Base-by-base conservation (phyloP, 2,329 filamentous ascomycete genomes). In the Aspergillus luchuensis region DNA sequence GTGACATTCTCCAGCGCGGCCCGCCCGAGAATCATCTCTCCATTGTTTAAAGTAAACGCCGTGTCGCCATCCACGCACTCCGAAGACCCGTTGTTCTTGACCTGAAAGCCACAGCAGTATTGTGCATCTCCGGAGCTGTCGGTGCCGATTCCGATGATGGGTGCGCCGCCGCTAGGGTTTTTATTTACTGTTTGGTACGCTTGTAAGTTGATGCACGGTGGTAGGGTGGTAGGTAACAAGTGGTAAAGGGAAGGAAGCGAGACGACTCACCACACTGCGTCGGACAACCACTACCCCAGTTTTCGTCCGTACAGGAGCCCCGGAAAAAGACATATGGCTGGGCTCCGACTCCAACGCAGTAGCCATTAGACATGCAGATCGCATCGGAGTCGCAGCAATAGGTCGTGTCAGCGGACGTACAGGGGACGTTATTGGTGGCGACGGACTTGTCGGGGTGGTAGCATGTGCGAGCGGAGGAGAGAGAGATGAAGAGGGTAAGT, bases 31-130 rank as follows among this genome's bases (percentile, higher is more conserved):
- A 51, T 43, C 47, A 57, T 50, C 8, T 50, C 56, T 1, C 45
- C 56, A n/a, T 57, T 47, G 10, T 51, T 47, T 2, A 57, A 47
- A 1, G 39, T 48, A 45, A 57, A 57, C 2, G 56, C 33, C 8
- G 56, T 36, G 17, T 57, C 47, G 15, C 56, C 56, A 17, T 57
- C 41, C 8, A 38, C 43, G 33, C 56, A 57, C 38, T 33, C 38
- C 13, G 45, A 39, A 6, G 45, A n/a, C 41, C 41, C 41, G 23
- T 48, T 57, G 10, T 49, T 33, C 33, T 21, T 48, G 28, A 17
- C 33, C 17, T 57, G 55, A 30, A 50, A 57, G 17, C 47, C 56
- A 19, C 56, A 57, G 56, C 56, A 57, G 45, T 57, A 57, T 36
- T 50, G 28, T 4, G 56, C 36, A 33, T 48, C 21, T 8, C 56